Evolutionary conservation across 23 red algal genomes (phyloP), one percentile per base, ranked within the genome.

Genomic region (Agarophyton chilense): DNA sequence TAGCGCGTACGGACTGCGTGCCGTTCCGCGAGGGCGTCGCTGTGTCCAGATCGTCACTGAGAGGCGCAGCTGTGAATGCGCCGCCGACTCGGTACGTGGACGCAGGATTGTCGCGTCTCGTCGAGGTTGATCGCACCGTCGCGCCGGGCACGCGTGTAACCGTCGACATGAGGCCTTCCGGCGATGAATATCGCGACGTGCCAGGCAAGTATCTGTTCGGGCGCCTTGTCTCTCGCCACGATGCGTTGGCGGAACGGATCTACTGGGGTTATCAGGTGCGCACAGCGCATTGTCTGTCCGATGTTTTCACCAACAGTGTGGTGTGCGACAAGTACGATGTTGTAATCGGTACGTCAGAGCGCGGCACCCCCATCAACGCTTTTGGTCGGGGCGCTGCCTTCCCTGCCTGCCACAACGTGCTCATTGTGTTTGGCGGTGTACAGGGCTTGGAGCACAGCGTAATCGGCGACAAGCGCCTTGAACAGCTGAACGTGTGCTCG

Each of bases 211-310:
- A 94, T 45, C 72, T 84, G 9, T 86, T 79, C 71, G 91, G 81
- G 4, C 35, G 45, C 11, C 26, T 87, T 17, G 91, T 78, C 0
- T 39, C 66, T 50, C 82, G 71, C 9, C 40, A 78, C 38, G 4
- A 10, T 17, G 87, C 87, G 14, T 35, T 50, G 16, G 38, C 67
- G 45, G 81, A 74, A 17, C 73, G 89, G 10, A 62, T 79, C 21
- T 99, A 99, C 72, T 99, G 97, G 93, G 97, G 97, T 51, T 99
- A 99, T 64, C 42, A 52, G 28, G 90, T 94, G 0, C 89, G 93
- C 40, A 85, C 75, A 2, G 97, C 93, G 10, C 29, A 64, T 7
- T 84, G 74, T 13, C 70, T 99, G 16, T 89, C 70, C n/a, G 67
- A 79, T 25, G 75, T 91, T 24, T 94, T 94, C 53, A 68, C 86